Base-by-base conservation (phyloP, 1,139 yeast species). In the Pichia sp. region DNA sequence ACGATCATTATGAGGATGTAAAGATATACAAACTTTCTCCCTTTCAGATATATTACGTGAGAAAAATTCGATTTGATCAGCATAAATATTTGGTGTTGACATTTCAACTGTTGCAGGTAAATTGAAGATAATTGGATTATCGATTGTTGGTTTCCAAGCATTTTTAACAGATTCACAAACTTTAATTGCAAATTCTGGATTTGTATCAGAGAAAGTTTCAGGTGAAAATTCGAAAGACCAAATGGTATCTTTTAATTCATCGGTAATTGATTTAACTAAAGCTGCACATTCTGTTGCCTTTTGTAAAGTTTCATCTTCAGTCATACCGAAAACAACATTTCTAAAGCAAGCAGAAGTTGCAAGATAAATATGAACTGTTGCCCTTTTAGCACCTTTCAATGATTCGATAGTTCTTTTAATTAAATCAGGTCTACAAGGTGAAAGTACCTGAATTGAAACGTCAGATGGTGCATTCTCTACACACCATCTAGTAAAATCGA, bases 51-150 rank as follows among this genome's bases (percentile, higher is more conserved):
- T 83, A 54, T 82, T 73, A 21, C 79, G 79, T 49, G 82, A 68
- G 60, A 91, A 91, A 62, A 83, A 88, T 66, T 91, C 98, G 50
- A 91, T 79, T 68, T 89, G 97, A 65, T 91, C 97, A 40, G 97
- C 98, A 57, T 86, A 91, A 34, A 89, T 79, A 61, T 91, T 91
- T 48, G 97, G 98, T 34, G 93, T 76, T 21, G 95, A 69, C 74
- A 89, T 84, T 68, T 91, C 98, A 31, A 91, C 97, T n/a, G 98
- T 91, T 33, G 98, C 97, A 10, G 98, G 98, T 54, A 91, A 72
- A 68, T 91, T 91, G 72, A 91, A 89, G 53, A 91, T 86, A 54
- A 91, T 86, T 46, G 96, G 96, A 51, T 76, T 72, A 45, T 84
- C 91, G 25, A 53, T 79, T 6, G 84, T 65, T 40, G 97, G 97